Base-by-base conservation (phyloP, 1,284 basidiomycete species). In the Rhodotorula sp. region DNA sequence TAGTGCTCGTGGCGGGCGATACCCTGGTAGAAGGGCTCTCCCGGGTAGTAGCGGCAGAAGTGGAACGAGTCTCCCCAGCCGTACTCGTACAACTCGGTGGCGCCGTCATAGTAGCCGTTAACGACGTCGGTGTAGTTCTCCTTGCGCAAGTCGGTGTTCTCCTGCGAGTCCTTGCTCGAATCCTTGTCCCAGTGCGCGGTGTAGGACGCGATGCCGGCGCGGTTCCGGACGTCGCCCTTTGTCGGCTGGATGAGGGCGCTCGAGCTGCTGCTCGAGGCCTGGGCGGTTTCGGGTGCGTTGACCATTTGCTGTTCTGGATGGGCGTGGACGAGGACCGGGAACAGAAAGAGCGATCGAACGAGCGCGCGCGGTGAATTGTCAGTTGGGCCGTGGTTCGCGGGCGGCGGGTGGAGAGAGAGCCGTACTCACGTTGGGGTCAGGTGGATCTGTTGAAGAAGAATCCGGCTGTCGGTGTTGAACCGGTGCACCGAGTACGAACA, bases 1-100 rank as follows among this genome's bases (percentile, higher is more conserved):
- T 95, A 99, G 84, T 99, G 95, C 84, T 99, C 95, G 81, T 99
- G 71, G 66, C 97, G 90, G 23, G 95, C 95, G 68, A 99, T 84
- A 60, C 86, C 86, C 80, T 87, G 86, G 73, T 84, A 82, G 81
- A 99, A 98, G 1, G 88, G 87, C 82, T 99, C 97, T 75, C 95
- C 97, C 82, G 90, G 90, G 87, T 92, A 79, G 86, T 97, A 99
- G 55, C 97, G 92, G 67, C 92, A 97, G 83, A 99, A 99, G 84
- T 99, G 95, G 88, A 99, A 99, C 60, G 90, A 72, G 12, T 68
- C 70, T 43, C 77, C 77, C 93, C 93, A 95, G 45, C 92, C 95
- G 80, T 93, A 98, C 83, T 99, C 95, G 85, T 98, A 99, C 67
- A 99, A 85, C 80, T 94, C 89, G 26, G 95, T 99, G 10, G 94